Evolutionary conservation across 345 rosid genomes (phyloP), one percentile per base, ranked within the genome.

Genomic region (Laguncularia racemosa): DNA sequence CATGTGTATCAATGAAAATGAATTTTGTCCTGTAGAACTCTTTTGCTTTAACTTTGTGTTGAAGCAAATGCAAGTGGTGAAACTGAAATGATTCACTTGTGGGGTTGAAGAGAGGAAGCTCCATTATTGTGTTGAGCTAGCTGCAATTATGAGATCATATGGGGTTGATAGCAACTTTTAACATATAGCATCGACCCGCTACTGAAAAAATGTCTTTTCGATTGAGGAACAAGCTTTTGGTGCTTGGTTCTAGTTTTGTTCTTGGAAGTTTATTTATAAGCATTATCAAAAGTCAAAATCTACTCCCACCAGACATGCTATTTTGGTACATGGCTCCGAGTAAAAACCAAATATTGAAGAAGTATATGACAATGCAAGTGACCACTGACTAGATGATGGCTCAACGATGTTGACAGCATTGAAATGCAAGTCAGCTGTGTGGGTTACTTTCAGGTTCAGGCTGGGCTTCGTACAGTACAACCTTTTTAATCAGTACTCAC

Each of bases 1-100:
- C 54, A 49, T 40, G 54, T 60, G 20, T 73, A 75, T 78, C 75
- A 55, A 78, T 73, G 69, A 67, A 62, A 70, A 63, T 60, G 63
- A 58, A 66, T 53, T 45, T 71, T 58, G 57, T 60, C 44, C 23
- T 47, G 57, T 33, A 10, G 9, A 9, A 33, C 0, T 16, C 13
- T 43, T 4, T n/a, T 26, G 6, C 49, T 18, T n/a, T 13, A 3
- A 26, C n/a, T 3, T 44, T 49, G n/a, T 47, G 38, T 62, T 47
- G 20, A 40, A 44, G 47, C 50, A 9, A n/a, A 4, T 46, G 14
- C 7, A 44, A 46, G 20, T 44, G 40, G 40, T 33, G 40, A 33
- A 33, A 33, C 9, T 6, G 40, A 33, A 33, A 33, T 47, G 59
- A 23, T 56, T 51, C 9, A 50, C 19, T 16, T 56, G 72, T 67